phyloP scores from a whole-genome alignment of 768 basidiomycete genomes.

The Boletus rubescentipes region DNA sequence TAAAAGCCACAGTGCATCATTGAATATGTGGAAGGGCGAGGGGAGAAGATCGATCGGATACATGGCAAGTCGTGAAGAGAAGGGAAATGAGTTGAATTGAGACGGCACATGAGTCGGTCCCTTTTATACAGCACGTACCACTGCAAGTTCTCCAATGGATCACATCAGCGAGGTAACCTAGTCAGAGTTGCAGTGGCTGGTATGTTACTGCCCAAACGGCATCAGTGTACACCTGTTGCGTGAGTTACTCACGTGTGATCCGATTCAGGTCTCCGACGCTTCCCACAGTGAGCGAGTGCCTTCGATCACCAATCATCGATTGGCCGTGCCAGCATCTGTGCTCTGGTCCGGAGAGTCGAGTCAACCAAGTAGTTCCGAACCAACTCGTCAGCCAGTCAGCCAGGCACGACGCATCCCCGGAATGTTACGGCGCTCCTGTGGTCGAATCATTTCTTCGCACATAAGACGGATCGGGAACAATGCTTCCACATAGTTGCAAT shows the following conservation, averaged over 20 bases:
- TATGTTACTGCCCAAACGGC: constrained; percentile 27
- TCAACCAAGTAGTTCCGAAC: constrained; percentile 9
- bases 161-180: constrained; percentile 35
- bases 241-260: constrained; percentile 24
- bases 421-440: constrained; percentile 11
- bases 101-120: not conserved
- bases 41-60: constrained; percentile 44
- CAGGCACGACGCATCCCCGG: constrained; percentile 24
- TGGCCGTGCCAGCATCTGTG: constrained; percentile 25
- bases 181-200: constrained; percentile 33
- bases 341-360: constrained; percentile 17
- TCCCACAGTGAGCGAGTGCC: constrained; percentile 16
- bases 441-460: constrained; percentile 16
- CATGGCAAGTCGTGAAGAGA: constrained; percentile 20
- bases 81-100: constrained; percentile 4
- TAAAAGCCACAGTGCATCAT: constrained; percentile 45
- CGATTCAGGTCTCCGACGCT: constrained; percentile 14
- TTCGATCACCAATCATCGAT: constrained; percentile 22
- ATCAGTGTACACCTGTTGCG: constrained; percentile 25
- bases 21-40: constrained; percentile 51
- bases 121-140: constrained; percentile 35
- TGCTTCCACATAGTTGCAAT: not conserved
- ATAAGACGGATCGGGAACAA: constrained; percentile 5
- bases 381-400: constrained; percentile 16
- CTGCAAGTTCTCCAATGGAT: constrained; percentile 28